These are phyloP conservation scores for Raffaelea albimanens DNA, from an alignment of 2,329 filamentous ascomycete genomes.

Conservation along the genomic window DNA sequence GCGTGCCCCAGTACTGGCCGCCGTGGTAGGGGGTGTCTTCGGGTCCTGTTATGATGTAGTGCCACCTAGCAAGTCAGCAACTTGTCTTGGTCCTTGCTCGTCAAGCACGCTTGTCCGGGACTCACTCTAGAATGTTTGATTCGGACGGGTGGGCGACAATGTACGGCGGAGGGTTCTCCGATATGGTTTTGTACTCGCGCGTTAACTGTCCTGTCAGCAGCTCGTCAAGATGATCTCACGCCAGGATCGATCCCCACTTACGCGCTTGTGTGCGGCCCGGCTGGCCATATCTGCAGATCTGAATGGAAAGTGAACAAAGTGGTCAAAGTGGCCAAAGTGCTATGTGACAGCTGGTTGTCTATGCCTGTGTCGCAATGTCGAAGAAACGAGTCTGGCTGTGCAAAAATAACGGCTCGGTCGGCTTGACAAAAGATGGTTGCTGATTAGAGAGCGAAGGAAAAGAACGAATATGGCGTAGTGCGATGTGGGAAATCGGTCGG, in stretches of 20 bases:
- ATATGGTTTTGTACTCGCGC: constrained; percentile 53
- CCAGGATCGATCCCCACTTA: too few relatives aligned
- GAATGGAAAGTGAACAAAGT: background rate
- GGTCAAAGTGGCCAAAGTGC: too few relatives aligned
- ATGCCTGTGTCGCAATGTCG: too few relatives aligned
- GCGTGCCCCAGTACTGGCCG: constrained; percentile 96
- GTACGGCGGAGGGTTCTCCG: constrained; percentile 74
- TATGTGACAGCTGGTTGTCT: too few relatives aligned
- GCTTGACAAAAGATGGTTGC: too few relatives aligned
- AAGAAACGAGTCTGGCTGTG: too few relatives aligned
- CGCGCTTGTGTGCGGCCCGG: constrained; percentile 63
- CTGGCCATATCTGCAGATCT: constrained; percentile 35
- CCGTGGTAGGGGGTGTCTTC: constrained; percentile 88
- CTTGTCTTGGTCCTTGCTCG: background rate
- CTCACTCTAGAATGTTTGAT: constrained; percentile 79
- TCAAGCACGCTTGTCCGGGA: background rate
- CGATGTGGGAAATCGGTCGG: too few relatives aligned
- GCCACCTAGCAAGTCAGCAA: constrained; percentile 52
- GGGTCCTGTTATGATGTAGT: constrained; percentile 91
- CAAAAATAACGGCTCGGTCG: too few relatives aligned
- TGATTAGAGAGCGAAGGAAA: too few relatives aligned
- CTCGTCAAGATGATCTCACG: too few relatives aligned
- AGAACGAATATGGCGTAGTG: too few relatives aligned
- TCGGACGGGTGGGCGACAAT: constrained; percentile 86
- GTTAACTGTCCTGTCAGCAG: too few relatives aligned